Base-by-base conservation (phyloP, 2,329 filamentous ascomycete species). In the Bipolaris oryzae region DNA sequence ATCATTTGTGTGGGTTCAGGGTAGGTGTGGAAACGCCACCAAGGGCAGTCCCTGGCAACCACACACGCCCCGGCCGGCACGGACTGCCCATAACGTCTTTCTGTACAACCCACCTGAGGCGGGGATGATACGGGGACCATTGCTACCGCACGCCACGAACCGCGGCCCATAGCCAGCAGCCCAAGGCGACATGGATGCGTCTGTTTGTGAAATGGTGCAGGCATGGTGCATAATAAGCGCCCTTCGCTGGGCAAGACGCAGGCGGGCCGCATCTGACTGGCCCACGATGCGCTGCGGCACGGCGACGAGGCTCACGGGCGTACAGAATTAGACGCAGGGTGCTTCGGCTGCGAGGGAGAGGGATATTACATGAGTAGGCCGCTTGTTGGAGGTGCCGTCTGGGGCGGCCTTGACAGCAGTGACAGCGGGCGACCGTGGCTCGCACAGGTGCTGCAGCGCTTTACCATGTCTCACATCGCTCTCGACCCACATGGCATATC, bases 311-410 rank as follows among this genome's bases (percentile, higher is more conserved):
- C 57, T 60, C 53, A 48, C 53, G 33, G 53, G 51, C 33, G 54
- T 42, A 59, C 53, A 45, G n/a, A 46, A 65, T 64, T 73, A 73
- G 67, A 69, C 71, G 71, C 72, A 73, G 50, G 52, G 48, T 42
- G 47, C 49, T 66, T 64, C 55, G 62, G 34, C 55, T 53, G 68
- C 62, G 62, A 64, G 63, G 58, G 59, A 68, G 62, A 64, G 63
- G 58, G 60, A 68, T 67, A 67, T 68, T 66, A 58, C 53, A 52
- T 48, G 1, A 7, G 7, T 25, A 46, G 47, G 44, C 46, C 47
- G 60, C 21, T 20, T 31, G 25, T 18, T 20, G 23, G 7, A 18
- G 9, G 53, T 49, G 47, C 52, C 49, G 51, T 55, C 55, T 39
- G 54, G 44, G 33, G 34, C 34, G 20, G 20, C 45, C 3, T 47